Conservation (phyloP, 805 yeast genomes). For the Spathaspora arborariae region DNA sequence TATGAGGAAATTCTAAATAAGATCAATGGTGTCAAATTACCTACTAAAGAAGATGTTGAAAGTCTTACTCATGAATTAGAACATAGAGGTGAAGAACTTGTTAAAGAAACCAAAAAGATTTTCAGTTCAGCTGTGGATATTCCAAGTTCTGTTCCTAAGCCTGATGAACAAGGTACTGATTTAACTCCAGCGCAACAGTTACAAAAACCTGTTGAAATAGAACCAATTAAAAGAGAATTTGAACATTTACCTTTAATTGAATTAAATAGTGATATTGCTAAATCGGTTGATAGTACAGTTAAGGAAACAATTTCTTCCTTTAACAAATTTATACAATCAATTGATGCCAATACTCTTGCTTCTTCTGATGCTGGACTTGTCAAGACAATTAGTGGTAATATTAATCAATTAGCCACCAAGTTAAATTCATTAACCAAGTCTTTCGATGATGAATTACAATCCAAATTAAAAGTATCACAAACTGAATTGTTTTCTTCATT, state of each 20-base stretch:
- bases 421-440: slow-evolving; percentile 27
- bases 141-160: slow-evolving; percentile 1
- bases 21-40: slow-evolving; percentile 18
- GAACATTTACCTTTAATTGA: slow-evolving; percentile 33
- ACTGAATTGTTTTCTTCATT: slow-evolving; percentile 36
- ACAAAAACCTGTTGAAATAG: slow-evolving; percentile 34
- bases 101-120: slow-evolving; percentile 35
- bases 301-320: slow-evolving; percentile 33
- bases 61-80: slow-evolving; percentile 31
- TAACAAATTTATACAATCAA: slow-evolving; percentile 33
- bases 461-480: slow-evolving; percentile 32
- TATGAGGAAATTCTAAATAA: slow-evolving; percentile 16
- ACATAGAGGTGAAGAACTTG: slow-evolving; percentile 28
- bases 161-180: slow-evolving; percentile 6
- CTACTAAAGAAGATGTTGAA: slow-evolving; percentile 29
- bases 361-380: slow-evolving; percentile 26
- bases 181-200: slow-evolving; percentile 39
- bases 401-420: slow-evolving; percentile 27
- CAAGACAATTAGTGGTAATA: slow-evolving; percentile 28
- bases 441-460: slow-evolving; percentile 35
- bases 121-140: slow-evolving; percentile 6
- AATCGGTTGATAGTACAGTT: slow-evolving; percentile 30
- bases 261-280: slow-evolving; percentile 17
- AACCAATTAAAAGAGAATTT: slow-evolving; percentile 25
- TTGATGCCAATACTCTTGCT: slow-evolving; percentile 26